A percentile compares a stretch with the other conserved stretches of the same genome.
phyloP scores from a whole-genome alignment of 1,139 yeast genomes.

The Blastobotrys aristatus region DNA sequence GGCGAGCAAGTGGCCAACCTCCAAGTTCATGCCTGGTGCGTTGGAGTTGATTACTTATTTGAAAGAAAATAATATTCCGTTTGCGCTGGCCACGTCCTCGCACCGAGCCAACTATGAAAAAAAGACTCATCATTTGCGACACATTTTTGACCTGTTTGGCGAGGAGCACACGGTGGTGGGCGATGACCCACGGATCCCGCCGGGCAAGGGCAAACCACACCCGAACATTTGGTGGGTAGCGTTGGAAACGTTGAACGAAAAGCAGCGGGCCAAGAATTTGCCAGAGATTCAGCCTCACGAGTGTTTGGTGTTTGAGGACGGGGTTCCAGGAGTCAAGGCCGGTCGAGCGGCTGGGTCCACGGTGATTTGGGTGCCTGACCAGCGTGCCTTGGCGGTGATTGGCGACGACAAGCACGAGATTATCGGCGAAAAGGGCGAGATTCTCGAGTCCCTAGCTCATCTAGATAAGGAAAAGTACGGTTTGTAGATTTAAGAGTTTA shows the following conservation, averaged over 20 bases:
- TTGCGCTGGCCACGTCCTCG: constrained; percentile 92
- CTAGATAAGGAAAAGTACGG: constrained; percentile 50
- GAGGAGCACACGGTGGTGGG: constrained; percentile 72
- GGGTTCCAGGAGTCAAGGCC: constrained; percentile 79
- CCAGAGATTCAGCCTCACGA: constrained; percentile 61
- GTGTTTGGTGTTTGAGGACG: constrained; percentile 90
- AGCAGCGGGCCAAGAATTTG: constrained; percentile 32
- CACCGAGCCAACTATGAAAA: constrained; percentile 50
- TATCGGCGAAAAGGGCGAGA: constrained; percentile 51
- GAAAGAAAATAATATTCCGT: constrained; percentile 51
- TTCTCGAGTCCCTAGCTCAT: constrained; percentile 47
- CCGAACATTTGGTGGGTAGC: constrained; percentile 93
- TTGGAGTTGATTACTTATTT: constrained; percentile 56
- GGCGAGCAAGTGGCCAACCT: constrained; percentile 52
- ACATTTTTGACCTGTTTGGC: constrained; percentile 59
- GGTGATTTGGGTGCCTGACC: constrained; percentile 91
- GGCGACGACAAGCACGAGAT: constrained; percentile 35
- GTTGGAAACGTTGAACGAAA: constrained; percentile 56
- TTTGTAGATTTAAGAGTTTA: not conserved
- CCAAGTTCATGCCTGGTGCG: constrained; percentile 81
- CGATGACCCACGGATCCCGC: constrained; percentile 75
- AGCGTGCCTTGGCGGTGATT: constrained; percentile 54
- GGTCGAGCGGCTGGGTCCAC: constrained; percentile 81
- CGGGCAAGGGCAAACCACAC: constrained; percentile 84
- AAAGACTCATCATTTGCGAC: constrained; percentile 64